phyloP scores from a whole-genome alignment of 352 stramenopile species.

The Halophytophthora batemanensis region DNA sequence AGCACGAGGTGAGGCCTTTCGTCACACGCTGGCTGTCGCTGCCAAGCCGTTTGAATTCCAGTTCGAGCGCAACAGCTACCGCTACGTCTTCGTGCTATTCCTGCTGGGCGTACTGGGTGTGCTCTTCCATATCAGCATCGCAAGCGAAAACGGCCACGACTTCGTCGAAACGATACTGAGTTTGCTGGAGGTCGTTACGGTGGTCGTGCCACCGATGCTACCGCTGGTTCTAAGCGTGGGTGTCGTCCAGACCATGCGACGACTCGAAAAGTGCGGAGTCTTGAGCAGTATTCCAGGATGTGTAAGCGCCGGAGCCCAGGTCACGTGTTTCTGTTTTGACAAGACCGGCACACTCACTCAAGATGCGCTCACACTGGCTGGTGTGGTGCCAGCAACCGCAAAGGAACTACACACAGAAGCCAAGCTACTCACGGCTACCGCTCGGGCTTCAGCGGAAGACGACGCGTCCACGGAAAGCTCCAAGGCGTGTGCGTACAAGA shows the following conservation, averaged over 20 bases:
- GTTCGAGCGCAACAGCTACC: slow-evolving; percentile 45
- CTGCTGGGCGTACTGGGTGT: slow-evolving; percentile 30
- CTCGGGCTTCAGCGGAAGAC: not conserved
- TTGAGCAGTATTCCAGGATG: slow-evolving; percentile 43
- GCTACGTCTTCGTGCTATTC: slow-evolving; percentile 35
- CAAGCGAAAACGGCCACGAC: slow-evolving; percentile 6
- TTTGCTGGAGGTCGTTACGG: slow-evolving; percentile 49
- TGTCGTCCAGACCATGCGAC: slow-evolving; percentile 38
- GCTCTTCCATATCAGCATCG: slow-evolving; percentile 28
- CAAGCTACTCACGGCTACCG: not conserved
- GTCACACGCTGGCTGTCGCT: slow-evolving; percentile 31
- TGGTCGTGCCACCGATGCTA: slow-evolving; percentile 45
- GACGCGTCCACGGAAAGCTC: not conserved
- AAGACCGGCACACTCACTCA: slow-evolving; percentile 65
- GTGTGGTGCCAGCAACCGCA: slow-evolving; percentile 15
- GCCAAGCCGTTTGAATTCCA: slow-evolving; percentile 32
- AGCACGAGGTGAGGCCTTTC: slow-evolving; percentile 40
- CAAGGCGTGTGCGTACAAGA: slow-evolving; percentile 2
- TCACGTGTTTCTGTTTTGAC: slow-evolving; percentile 69
- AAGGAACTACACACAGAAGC: too few species aligned
- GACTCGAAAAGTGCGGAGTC: slow-evolving; percentile 24
- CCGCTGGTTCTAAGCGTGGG: slow-evolving; percentile 49
- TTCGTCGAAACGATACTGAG: slow-evolving; percentile 23
- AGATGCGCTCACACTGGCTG: slow-evolving; percentile 40
- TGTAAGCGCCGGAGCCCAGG: slow-evolving; percentile 49